Conservation (phyloP, 140 eudicot species). For the Senecio squalidus region DNA sequence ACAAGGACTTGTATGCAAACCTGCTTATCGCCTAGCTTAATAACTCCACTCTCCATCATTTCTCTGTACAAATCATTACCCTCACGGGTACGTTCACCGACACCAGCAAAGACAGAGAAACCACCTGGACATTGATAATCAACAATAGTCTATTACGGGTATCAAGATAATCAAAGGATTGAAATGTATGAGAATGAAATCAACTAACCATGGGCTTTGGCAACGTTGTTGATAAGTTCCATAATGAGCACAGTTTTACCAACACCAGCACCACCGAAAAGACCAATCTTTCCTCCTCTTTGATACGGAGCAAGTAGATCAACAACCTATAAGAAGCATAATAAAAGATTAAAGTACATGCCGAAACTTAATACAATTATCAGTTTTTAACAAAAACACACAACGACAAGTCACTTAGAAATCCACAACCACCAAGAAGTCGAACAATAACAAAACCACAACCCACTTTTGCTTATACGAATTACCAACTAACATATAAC, state of each 20-base stretch:
- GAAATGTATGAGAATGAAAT: not conserved
- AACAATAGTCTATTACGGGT: not conserved
- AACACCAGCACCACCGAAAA: slow-evolving; percentile 57
- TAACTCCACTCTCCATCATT: slow-evolving; percentile 60
- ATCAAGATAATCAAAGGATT: not conserved
- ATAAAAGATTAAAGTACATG: not conserved
- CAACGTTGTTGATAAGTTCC: slow-evolving; percentile 55
- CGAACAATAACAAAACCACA: too few species aligned
- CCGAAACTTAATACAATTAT: not conserved
- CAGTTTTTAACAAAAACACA: not conserved
- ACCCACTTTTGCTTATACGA: too few species aligned
- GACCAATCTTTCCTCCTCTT: slow-evolving; percentile 61
- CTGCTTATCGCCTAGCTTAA: slow-evolving; percentile 60
- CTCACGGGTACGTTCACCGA: slow-evolving; percentile 56
- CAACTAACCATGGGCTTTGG: slow-evolving; percentile 50
- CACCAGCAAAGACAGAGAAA: slow-evolving; percentile 62
- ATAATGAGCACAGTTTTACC: slow-evolving; percentile 57
- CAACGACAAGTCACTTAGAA: not conserved
- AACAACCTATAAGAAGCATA: slow-evolving; percentile 28
- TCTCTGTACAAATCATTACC: slow-evolving; percentile 54
- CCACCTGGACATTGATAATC: slow-evolving; percentile 31
- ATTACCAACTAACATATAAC: too few species aligned
- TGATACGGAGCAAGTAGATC: slow-evolving; percentile 58
- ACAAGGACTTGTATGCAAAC: slow-evolving; percentile 9
- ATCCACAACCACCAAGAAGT: too few species aligned